These are phyloP conservation scores for Plectosphaerella sp. DNA, from an alignment of 2,329 filamentous ascomycete genomes.

Conservation along the genomic window DNA sequence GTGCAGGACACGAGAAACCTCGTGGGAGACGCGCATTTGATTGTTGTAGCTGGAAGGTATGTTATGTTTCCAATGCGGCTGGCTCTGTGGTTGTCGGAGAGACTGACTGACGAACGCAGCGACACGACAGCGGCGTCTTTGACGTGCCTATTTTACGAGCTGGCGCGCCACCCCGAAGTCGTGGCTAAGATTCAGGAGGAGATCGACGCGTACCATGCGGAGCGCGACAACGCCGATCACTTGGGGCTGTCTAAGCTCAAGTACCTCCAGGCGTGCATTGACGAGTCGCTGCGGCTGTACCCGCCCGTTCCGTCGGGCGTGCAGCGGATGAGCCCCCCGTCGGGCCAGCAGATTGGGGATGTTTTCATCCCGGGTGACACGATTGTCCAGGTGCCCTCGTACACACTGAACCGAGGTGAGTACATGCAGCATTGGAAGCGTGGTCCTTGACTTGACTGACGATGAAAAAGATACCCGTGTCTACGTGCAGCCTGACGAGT, in stretches of 20 bases:
- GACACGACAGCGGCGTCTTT: constrained; percentile 13
- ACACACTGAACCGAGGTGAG: constrained; percentile 17
- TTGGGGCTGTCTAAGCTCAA: constrained; percentile 16
- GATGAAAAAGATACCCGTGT: constrained; percentile 3
- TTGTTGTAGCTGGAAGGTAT: constrained; percentile 26
- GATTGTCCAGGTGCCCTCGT: constrained; percentile 23
- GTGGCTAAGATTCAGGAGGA: not conserved
- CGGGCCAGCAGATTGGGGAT: constrained; percentile 27
- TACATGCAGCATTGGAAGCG: constrained; percentile 1
- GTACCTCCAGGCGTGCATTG: constrained; percentile 29
- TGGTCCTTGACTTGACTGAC: not conserved
- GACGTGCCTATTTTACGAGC: constrained; percentile 11
- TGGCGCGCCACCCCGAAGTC: constrained; percentile 5
- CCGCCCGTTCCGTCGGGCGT: constrained; percentile 29
- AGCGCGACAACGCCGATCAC: constrained; percentile 9
- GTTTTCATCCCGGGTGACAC: constrained; percentile 29
- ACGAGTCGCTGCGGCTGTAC: constrained; percentile 33
- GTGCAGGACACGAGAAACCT: constrained; percentile 18
- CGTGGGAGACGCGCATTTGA: constrained; percentile 21
- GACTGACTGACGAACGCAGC: constrained; percentile 1
- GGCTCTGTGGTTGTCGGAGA: too few relatives aligned
- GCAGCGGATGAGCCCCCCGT: constrained; percentile 28
- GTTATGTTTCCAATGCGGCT: too few relatives aligned
- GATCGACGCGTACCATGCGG: constrained; percentile 12
- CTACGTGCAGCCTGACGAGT: constrained; percentile 15